Conservation (phyloP, 371 early-diverging fungal species). For the Enterospora canceri region DNA sequence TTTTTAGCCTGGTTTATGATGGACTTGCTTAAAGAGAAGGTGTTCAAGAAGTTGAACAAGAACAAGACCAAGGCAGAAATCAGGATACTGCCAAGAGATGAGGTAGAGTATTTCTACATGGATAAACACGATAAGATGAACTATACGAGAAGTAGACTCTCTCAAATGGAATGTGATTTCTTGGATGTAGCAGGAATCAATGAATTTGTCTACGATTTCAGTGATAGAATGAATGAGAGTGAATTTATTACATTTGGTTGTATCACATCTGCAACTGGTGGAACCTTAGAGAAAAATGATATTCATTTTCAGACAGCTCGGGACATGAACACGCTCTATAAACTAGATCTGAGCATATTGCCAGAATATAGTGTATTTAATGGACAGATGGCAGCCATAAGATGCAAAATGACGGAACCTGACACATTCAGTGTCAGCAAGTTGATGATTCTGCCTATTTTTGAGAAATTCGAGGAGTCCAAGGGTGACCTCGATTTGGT, state of each 20-base stretch:
- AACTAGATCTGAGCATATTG: slow-evolving; percentile 25
- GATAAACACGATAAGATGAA: background rate
- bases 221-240: no score
- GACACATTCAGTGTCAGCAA: slow-evolving; percentile 35
- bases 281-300: slow-evolving; percentile 4
- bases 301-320: slow-evolving; percentile 21
- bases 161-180: slow-evolving; percentile 13
- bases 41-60: background rate
- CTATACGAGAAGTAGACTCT: background rate
- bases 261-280: slow-evolving; percentile 11
- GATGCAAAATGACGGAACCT: slow-evolving; percentile 30
- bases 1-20: no score
- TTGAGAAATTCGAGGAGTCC: no score
- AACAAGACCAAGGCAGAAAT: background rate
- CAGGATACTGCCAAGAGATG: background rate
- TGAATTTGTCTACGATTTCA: no score
- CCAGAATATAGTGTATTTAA: slow-evolving; percentile 37
- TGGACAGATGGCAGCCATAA: slow-evolving; percentile 40
- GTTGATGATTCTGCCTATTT: slow-evolving; percentile 17
- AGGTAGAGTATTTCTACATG: background rate
- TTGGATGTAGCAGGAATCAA: slow-evolving; percentile 22
- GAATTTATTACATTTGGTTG: slow-evolving; percentile 35
- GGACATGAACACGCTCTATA: slow-evolving; percentile 23
- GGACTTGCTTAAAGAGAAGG: no score
- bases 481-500: background rate